Percentiles rank a stretch among this genome's conserved stretches.
Evolutionary conservation across 306 rosid genomes (phyloP).

Genomic region (Prinsepia uniflora): DNA sequence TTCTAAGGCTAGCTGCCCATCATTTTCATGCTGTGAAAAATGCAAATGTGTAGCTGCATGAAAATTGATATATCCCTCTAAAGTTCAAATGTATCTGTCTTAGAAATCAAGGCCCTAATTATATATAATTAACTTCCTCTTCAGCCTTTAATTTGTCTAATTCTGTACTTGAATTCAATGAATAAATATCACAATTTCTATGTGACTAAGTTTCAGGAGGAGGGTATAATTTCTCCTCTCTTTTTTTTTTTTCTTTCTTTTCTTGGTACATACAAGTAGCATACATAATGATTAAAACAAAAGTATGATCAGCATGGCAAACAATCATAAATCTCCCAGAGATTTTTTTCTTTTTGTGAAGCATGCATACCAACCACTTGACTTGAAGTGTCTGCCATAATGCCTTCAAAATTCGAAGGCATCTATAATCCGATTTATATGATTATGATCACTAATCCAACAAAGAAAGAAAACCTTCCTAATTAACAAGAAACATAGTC

Average conservation of each 20-base stretch:
- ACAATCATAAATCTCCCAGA: conserved; percentile 28
- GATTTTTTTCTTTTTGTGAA: conserved; percentile 28
- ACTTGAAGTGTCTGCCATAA: background rate
- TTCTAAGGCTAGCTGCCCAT: conserved; percentile 29
- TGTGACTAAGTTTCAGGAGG: background rate
- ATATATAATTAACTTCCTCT: too few relatives aligned
- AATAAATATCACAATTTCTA: background rate
- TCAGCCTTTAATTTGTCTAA: conserved; percentile 19
- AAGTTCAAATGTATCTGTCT: conserved; percentile 7
- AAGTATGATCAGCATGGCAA: conserved; percentile 22
- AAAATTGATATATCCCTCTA: conserved; percentile 12
- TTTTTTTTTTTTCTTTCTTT: conserved; percentile 17
- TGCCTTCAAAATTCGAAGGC: background rate
- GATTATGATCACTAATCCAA: too few relatives aligned
- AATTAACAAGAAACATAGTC: background rate
- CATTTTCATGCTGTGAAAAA: conserved; percentile 29
- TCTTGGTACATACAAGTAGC: conserved; percentile 24
- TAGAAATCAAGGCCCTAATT: conserved; percentile 31
- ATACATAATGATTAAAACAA: background rate
- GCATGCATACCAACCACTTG: conserved; percentile 32
- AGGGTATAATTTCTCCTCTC: conserved; percentile 16
- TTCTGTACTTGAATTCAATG: conserved; percentile 13
- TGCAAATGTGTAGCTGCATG: conserved; percentile 31
- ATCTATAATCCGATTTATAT: background rate
- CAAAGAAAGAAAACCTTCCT: background rate